Conservation (phyloP, 768 basidiomycete species). For the Trametes sanguinea region DNA sequence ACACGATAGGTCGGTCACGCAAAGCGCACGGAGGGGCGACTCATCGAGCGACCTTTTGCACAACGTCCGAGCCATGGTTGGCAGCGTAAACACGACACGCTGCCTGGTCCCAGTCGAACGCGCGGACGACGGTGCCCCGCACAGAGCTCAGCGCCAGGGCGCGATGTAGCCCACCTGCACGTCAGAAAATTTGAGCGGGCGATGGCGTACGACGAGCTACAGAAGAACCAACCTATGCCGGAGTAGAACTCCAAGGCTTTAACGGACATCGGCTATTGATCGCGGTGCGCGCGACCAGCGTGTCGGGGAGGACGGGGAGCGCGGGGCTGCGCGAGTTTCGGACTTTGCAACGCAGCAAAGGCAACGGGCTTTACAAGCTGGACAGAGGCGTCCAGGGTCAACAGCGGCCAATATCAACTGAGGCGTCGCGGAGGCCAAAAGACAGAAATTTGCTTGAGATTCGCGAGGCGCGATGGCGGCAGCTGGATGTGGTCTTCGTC, state of each 20-base stretch:
- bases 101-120: constrained; percentile 84
- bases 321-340: constrained; percentile 9
- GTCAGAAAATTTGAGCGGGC: constrained; percentile 1
- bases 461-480: constrained; percentile 2
- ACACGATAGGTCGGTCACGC: constrained; percentile 11
- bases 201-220: neutral
- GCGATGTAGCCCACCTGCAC: constrained; percentile 68
- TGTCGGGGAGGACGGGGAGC: neutral
- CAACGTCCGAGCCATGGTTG: constrained; percentile 53
- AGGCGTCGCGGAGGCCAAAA: constrained; percentile 10
- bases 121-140: constrained; percentile 52
- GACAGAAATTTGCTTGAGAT: constrained; percentile 12
- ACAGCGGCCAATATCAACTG: constrained; percentile 8
- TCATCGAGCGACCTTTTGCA: constrained; percentile 48
- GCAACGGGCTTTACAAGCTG: neutral
- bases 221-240: constrained; percentile 65
- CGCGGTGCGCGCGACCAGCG: neutral
- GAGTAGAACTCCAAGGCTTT: constrained; percentile 68
- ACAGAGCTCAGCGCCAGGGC: constrained; percentile 58
- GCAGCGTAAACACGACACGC: constrained; percentile 70
- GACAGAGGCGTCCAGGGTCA: constrained; percentile 6
- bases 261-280: constrained; percentile 12
- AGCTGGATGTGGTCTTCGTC: constrained; percentile 7
- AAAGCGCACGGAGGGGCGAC: constrained; percentile 2
- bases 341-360: neutral